Evolutionary conservation across 257 asterid species (phyloP).

Genomic region (Nemophila menziesii): DNA sequence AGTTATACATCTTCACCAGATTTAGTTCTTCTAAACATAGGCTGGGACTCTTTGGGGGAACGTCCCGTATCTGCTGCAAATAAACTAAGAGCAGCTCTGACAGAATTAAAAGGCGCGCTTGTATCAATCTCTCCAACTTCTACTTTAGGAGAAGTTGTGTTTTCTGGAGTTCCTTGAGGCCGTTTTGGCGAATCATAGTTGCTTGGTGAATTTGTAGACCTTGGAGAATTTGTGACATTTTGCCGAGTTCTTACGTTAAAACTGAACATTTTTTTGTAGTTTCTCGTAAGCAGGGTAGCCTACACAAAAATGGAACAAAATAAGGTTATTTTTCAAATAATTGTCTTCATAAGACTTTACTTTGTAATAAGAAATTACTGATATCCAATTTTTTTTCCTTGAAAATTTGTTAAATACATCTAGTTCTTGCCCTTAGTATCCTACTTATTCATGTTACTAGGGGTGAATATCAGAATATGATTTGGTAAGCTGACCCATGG

Average conservation of each 20-base stretch:
- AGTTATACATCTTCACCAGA: conserved; percentile 54
- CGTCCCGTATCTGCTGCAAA: conserved; percentile 45
- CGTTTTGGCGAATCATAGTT: conserved; percentile 27
- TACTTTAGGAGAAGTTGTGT: conserved; percentile 26
- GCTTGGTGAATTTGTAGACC: conserved; percentile 12
- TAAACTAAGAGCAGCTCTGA: conserved; percentile 67
- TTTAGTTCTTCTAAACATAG: conserved; percentile 24
- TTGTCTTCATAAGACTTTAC: too few species aligned
- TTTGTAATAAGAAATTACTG: too few species aligned
- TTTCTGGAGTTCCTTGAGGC: conserved; percentile 21
- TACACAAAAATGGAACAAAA: conserved; percentile 8
- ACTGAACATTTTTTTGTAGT: conserved; percentile 29
- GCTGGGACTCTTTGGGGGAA: conserved; percentile 23
- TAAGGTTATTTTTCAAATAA: too few species aligned
- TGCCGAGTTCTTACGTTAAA: conserved; percentile 29
- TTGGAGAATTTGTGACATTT: conserved; percentile 36
- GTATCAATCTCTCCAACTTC: conserved; percentile 69
- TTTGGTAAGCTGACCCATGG: too few species aligned
- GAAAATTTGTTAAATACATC: too few species aligned
- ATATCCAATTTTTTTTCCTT: too few species aligned
- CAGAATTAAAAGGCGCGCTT: conserved; percentile 64
- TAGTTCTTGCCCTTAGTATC: too few species aligned
- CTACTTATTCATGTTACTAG: too few species aligned
- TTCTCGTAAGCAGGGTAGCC: conserved; percentile 13
- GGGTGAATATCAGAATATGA: too few species aligned